A percentile compares a stretch with the other conserved stretches of the same genome.
Evolutionary conservation across 2,329 filamentous ascomycete genomes (phyloP).

Genomic region (Escovopsis sp.): DNA sequence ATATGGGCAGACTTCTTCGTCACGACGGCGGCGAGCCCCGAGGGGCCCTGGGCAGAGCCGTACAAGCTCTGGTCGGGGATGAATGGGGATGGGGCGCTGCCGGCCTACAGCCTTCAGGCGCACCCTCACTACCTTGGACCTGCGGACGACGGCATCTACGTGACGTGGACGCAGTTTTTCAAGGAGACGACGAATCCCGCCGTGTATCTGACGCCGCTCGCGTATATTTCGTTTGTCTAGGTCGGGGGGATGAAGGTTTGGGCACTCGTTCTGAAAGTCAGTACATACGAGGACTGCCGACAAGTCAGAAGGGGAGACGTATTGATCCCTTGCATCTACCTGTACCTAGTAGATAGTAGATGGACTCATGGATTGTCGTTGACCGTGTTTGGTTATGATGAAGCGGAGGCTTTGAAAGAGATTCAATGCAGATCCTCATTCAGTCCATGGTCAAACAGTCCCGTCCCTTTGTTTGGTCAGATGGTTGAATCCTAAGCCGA

Average conservation of each 20-base stretch:
- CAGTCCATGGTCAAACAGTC: no score
- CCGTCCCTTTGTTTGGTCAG: no score
- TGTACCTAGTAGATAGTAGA: no score
- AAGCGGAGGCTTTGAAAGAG: no score
- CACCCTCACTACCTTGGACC: slow-evolving; percentile 5
- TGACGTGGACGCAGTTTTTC: slow-evolving; percentile 7
- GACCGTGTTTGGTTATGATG: no score
- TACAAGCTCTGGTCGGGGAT: slow-evolving; percentile 5
- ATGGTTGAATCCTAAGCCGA: no score
- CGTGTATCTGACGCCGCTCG: slow-evolving; percentile 6
- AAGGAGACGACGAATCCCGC: slow-evolving; percentile 4
- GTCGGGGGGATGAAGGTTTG: neutral
- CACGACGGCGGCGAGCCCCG: slow-evolving; percentile 8
- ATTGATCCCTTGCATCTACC: no score
- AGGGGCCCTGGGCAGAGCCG: slow-evolving; percentile 5
- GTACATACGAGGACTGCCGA: no score
- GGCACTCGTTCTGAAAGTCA: neutral
- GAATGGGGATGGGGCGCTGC: slow-evolving; percentile 4
- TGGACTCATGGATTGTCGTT: no score
- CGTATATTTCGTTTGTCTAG: slow-evolving; percentile 7
- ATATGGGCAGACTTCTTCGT: slow-evolving; percentile 10
- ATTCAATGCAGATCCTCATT: no score
- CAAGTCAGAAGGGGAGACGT: no score
- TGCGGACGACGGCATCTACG: slow-evolving; percentile 6
- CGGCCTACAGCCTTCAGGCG: slow-evolving; percentile 6